Percentiles rank a stretch among this genome's conserved stretches.
Conservation (phyloP, 2,329 filamentous ascomycete genomes). For the Colletotrichum australisinense region DNA sequence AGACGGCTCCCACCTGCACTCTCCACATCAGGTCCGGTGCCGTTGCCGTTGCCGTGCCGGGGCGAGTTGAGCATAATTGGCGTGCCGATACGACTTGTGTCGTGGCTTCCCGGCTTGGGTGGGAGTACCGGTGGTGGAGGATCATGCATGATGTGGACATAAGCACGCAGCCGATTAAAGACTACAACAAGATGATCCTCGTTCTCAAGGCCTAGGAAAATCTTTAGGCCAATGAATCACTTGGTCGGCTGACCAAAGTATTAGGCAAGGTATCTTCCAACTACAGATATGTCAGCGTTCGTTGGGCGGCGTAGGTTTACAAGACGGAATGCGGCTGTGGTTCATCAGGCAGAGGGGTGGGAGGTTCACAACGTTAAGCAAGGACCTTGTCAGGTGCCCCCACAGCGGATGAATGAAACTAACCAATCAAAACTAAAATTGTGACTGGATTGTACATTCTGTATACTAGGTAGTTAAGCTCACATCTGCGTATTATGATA, state of each 20-base stretch:
- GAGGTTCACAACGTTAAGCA: too few species aligned
- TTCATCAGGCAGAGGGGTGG: background rate
- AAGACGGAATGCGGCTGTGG: background rate
- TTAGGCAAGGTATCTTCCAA: background rate
- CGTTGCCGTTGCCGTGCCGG: background rate
- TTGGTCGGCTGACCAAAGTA: background rate
- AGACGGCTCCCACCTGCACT: conserved; percentile 26
- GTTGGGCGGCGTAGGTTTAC: background rate
- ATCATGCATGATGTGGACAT: conserved; percentile 9
- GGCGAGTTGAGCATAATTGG: conserved; percentile 63
- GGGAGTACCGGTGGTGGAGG: conserved; percentile 73
- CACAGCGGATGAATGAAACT: too few species aligned
- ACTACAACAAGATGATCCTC: background rate
- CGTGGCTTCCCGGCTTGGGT: conserved; percentile 77
- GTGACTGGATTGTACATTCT: too few species aligned
- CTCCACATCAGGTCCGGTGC: conserved; percentile 31
- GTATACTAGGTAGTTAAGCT: too few species aligned
- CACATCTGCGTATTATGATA: too few species aligned
- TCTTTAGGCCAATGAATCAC: background rate
- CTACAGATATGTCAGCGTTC: background rate
- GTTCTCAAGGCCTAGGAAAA: background rate
- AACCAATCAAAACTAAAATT: too few species aligned
- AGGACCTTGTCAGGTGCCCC: too few species aligned
- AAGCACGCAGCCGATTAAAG: too few species aligned
- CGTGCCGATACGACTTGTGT: conserved; percentile 74